Percentiles rank a stretch among this genome's conserved stretches.
These are phyloP conservation scores for Leptographium wingfieldii DNA, from an alignment of 2,329 filamentous ascomycete genomes.

Conservation along the genomic window DNA sequence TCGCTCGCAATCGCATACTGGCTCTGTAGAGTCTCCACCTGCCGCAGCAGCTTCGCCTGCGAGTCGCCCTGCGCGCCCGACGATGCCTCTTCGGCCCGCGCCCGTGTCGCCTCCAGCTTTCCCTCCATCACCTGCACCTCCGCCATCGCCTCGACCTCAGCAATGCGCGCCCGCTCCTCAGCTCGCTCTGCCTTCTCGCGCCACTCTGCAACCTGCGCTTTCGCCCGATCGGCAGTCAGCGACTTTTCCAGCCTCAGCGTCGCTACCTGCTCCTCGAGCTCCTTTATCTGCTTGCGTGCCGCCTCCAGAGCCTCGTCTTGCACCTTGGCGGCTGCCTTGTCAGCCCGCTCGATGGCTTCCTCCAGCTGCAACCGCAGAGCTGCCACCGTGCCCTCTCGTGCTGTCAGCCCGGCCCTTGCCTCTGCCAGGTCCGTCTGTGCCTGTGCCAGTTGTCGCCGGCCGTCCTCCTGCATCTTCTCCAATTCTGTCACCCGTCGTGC, in stretches of 20 bases:
- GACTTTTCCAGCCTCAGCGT: constrained; percentile 71
- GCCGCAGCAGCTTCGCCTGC: constrained; percentile 79
- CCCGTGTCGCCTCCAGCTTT: constrained; percentile 78
- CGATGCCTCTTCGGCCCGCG: constrained; percentile 77
- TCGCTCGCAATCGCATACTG: constrained; percentile 90
- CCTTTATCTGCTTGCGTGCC: constrained; percentile 40
- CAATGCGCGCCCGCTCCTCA: constrained; percentile 52
- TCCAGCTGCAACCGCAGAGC: constrained; percentile 59
- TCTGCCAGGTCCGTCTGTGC: constrained; percentile 34
- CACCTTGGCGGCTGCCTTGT: constrained; percentile 52
- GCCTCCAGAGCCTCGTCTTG: constrained; percentile 55
- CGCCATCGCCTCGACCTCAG: constrained; percentile 67
- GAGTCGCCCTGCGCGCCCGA: constrained; percentile 70
- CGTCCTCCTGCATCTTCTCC: constrained; percentile 44
- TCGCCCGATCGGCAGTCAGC: constrained; percentile 50
- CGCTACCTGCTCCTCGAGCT: constrained; percentile 43
- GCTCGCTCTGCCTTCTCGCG: constrained; percentile 62
- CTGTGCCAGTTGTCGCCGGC: constrained; percentile 16
- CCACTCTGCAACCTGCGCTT: constrained; percentile 58
- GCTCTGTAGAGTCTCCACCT: constrained; percentile 89
- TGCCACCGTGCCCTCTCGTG: constrained; percentile 51
- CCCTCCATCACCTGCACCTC: constrained; percentile 70
- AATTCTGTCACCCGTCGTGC: constrained; percentile 36
- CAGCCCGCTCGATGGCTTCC: constrained; percentile 52
- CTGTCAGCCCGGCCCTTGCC: constrained; percentile 49